Evolutionary conservation across 192 early-diverging fungal species (phyloP), one percentile per base, ranked within the genome.

Genomic region (Entomortierella parvispora): DNA sequence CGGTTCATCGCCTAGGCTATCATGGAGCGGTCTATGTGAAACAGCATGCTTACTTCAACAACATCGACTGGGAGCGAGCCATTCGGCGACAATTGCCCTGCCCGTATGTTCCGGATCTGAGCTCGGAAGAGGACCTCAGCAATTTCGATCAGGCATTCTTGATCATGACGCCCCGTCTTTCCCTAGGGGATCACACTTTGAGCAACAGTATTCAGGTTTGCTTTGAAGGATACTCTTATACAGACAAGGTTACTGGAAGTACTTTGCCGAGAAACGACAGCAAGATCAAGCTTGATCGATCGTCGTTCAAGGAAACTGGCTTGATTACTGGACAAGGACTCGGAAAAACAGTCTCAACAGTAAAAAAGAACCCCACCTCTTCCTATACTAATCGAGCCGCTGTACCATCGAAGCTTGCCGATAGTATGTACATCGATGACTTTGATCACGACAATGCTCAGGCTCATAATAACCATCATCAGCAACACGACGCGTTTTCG

Each of bases 31-130:
- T 72, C 3, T 87, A 93, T 9, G 89, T 96, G 49, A 93, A 92
- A 60, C 37, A 58, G 15, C 94, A 96, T 68, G 83, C 87, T 1
- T 95, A 90, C 59, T 96, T 96, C 71, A 68, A 71, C 28, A 71
- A 66, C 20, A 82, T 94, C 23, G 83, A 92, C 64, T 96, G 93
- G 93, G 87, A 92, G 20, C 82, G 87, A 25, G 87, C 94, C 29
- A 71, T 88, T 33, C 55, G 90, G 17, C 79, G 87, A 29, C 71
- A 83, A 46, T 72, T 90, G 17, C 45, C 81, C 4, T 88, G 93
- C 11, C 88, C 90, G 0, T 96, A 89, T 53, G 77, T 87, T 12
- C 95, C 95, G 25, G 81, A 81, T 31, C 78, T 93, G 25, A 32
- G 64, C 17, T 85, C 84, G 9, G 83, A 83, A 25, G 76, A 75